A percentile compares a stretch with the other conserved stretches of the same genome.
phyloP scores from a whole-genome alignment of 2,329 filamentous ascomycete genomes.

The Talaromyces sp. region DNA sequence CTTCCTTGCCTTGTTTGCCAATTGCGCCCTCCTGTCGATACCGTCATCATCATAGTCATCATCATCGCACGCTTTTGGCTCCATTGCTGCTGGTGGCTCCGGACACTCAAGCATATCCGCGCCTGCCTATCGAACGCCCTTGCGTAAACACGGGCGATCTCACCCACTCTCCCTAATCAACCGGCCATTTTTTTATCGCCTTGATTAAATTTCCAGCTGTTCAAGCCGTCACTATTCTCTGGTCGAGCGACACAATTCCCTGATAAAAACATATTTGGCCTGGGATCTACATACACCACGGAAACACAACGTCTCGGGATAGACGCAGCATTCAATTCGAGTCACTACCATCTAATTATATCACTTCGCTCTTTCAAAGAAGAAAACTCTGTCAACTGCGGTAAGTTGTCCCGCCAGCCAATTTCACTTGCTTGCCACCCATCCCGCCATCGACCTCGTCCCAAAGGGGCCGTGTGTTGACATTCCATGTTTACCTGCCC shows the following conservation, averaged over 20 bases:
- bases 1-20: neutral
- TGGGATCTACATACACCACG: neutral
- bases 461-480: slow-evolving; percentile 13
- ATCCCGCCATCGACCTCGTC: neutral
- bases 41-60: neutral
- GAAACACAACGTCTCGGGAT: neutral
- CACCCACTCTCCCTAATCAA: neutral
- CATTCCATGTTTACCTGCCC: slow-evolving; percentile 14
- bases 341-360: neutral
- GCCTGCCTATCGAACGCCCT: slow-evolving; percentile 19
- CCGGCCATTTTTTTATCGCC: neutral
- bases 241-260: neutral
- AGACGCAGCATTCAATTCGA: neutral
- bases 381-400: neutral
- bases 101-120: slow-evolving; percentile 11
- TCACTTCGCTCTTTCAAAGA: neutral
- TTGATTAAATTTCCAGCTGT: neutral
- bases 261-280: neutral
- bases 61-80: neutral
- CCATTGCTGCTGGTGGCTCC: slow-evolving; percentile 27
- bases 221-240: neutral
- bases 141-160: slow-evolving; percentile 14
- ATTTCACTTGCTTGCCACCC: neutral
- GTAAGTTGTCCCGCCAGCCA: neutral
- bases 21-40: neutral